These are phyloP conservation scores for Simmondsia chinensis DNA, from an alignment of 148 eudicot genomes.

Conservation along the genomic window DNA sequence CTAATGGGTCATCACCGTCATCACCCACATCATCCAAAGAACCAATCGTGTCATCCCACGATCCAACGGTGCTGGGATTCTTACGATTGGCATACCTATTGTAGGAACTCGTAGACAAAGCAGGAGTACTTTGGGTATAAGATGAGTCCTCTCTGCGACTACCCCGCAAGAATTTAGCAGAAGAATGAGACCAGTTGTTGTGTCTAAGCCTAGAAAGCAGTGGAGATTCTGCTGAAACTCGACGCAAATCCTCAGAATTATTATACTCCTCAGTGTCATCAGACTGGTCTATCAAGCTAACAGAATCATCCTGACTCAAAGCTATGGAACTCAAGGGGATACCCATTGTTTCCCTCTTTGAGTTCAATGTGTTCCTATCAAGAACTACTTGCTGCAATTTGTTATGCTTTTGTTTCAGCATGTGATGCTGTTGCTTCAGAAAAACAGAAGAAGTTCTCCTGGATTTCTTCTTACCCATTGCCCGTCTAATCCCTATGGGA, in stretches of 20 bases:
- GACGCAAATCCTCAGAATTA: constrained; percentile 50
- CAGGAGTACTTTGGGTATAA: constrained; percentile 76
- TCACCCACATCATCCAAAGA: constrained; percentile 63
- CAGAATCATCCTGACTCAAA: constrained; percentile 41
- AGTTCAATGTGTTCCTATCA: constrained; percentile 22
- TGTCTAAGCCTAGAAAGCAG: constrained; percentile 58
- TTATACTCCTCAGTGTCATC: constrained; percentile 55
- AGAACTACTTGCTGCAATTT: constrained; percentile 19
- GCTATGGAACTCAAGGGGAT: constrained; percentile 20
- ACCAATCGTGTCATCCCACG: constrained; percentile 76
- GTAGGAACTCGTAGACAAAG: constrained; percentile 75
- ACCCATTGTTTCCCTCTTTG: constrained; percentile 23
- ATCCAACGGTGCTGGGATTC: constrained; percentile 65
- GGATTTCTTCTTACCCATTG: constrained; percentile 39
- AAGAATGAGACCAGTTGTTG: constrained; percentile 23
- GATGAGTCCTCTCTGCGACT: constrained; percentile 69
- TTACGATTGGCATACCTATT: constrained; percentile 44
- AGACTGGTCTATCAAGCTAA: constrained; percentile 55
- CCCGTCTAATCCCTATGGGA: constrained; percentile 35
- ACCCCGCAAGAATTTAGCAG: constrained; percentile 39
- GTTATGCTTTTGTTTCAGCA: constrained; percentile 29
- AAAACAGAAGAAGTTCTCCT: constrained; percentile 37
- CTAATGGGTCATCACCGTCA: constrained; percentile 51
- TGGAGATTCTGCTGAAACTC: constrained; percentile 46
- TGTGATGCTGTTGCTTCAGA: constrained; percentile 26